phyloP scores from a whole-genome alignment of 495 filamentous ascomycete genomes.

The Sphaerosporella brunnea region DNA sequence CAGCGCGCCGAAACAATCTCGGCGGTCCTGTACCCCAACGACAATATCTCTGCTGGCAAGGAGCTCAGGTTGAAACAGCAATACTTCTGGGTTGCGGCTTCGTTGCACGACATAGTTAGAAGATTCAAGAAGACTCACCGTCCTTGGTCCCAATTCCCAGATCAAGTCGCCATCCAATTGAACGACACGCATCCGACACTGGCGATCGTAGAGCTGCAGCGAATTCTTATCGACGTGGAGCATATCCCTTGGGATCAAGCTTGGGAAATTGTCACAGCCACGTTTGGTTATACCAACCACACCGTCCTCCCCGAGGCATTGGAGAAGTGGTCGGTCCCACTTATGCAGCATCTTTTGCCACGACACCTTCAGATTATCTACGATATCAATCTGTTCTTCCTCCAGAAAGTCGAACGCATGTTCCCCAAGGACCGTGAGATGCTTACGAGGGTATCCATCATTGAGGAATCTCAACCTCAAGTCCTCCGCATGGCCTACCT shows the following conservation, averaged over 20 bases:
- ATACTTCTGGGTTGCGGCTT: conserved; percentile 99
- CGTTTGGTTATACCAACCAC: conserved; percentile 95
- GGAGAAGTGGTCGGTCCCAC: conserved; percentile 94
- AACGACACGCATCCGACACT: conserved; percentile 97
- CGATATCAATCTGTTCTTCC: conserved; percentile 88
- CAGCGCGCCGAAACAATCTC: conserved; percentile 95
- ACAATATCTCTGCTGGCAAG: conserved; percentile 90
- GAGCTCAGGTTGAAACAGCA: conserved; percentile 96
- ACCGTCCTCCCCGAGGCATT: conserved; percentile 92
- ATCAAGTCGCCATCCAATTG: conserved; percentile 90
- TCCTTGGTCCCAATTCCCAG: conserved; percentile 78
- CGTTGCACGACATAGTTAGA: conserved; percentile 84
- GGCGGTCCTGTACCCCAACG: conserved; percentile 91
- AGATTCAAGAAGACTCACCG: conserved; percentile 94
- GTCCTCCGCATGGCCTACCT: conserved; percentile 94
- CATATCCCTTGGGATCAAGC: conserved; percentile 85
- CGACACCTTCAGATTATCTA: conserved; percentile 96
- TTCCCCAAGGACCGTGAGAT: conserved; percentile 84
- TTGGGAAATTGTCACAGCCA: conserved; percentile 50
- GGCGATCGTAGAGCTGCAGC: conserved; percentile 84
- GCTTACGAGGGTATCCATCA: conserved; percentile 72
- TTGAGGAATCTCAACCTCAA: conserved; percentile 94
- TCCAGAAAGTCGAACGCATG: conserved; percentile 69
- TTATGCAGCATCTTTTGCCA: conserved; percentile 81
- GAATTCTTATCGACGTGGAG: conserved; percentile 79